phyloP scores from a whole-genome alignment of 139 green algal species.

The Bryopsis sp. region DNA sequence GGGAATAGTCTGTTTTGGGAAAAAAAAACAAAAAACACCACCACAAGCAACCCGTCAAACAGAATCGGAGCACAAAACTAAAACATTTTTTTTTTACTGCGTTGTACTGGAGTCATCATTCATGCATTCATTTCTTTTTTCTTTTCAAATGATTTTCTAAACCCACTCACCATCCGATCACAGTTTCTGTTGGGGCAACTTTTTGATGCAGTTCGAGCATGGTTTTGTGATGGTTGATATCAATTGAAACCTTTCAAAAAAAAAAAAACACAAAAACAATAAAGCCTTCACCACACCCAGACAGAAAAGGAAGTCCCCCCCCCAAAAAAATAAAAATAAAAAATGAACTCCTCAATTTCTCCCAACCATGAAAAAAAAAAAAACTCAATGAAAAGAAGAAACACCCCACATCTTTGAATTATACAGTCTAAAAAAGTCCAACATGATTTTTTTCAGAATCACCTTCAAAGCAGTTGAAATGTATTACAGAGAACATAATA shows the following conservation, averaged over 20 bases:
- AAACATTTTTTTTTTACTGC: no score
- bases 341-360: neutral
- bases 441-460: no score
- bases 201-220: constrained; percentile 84
- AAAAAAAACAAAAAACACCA: no score
- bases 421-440: neutral
- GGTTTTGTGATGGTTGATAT: constrained; percentile 89
- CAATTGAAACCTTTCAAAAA: constrained; percentile 91
- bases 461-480: no score
- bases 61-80: no score
- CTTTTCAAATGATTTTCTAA: no score
- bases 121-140: no score
- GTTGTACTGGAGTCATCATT: no score
- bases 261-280: no score
- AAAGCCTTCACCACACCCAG: constrained; percentile 12
- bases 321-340: neutral
- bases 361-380: neutral
- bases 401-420: neutral
- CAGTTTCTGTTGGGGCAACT: constrained; percentile 70
- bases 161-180: constrained; percentile 88
- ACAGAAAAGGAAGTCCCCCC: constrained; percentile 14
- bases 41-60: no score
- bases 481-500: no score
- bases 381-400: neutral
- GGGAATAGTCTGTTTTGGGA: no score